Evolutionary conservation across 192 early-diverging fungal genomes (phyloP).

Genomic region (Coemansia sp.): DNA sequence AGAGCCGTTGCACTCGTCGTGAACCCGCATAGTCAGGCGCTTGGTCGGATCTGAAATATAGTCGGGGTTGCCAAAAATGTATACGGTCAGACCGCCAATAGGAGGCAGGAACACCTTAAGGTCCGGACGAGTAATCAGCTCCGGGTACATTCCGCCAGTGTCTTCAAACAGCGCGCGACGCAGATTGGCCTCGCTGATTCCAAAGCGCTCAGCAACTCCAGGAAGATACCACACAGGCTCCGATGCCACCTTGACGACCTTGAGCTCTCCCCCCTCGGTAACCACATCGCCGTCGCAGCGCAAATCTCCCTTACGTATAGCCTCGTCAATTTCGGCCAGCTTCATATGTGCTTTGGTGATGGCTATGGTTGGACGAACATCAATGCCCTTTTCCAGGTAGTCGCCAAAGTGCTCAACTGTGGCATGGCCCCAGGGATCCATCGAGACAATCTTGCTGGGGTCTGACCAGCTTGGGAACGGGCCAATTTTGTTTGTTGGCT

Average conservation of each 20-base stretch:
- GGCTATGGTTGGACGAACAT: constrained; percentile 87
- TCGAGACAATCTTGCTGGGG: constrained; percentile 85
- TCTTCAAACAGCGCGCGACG: constrained; percentile 86
- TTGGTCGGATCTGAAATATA: constrained; percentile 79
- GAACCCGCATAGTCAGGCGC: constrained; percentile 79
- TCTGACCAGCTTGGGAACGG: constrained; percentile 79
- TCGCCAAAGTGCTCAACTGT: constrained; percentile 61
- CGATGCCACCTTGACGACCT: constrained; percentile 87
- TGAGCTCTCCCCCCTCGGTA: constrained; percentile 73
- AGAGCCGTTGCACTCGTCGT: constrained; percentile 95
- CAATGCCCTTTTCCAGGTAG: constrained; percentile 67
- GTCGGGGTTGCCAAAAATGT: constrained; percentile 88
- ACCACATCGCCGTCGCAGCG: constrained; percentile 81
- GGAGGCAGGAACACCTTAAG: constrained; percentile 92
- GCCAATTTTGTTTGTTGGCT: constrained; percentile 78
- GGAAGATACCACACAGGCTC: constrained; percentile 96
- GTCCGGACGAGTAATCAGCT: constrained; percentile 88
- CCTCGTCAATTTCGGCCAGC: constrained; percentile 82
- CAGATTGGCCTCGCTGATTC: constrained; percentile 78
- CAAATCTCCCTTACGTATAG: constrained; percentile 61
- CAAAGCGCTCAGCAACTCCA: constrained; percentile 84
- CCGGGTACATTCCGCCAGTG: constrained; percentile 94
- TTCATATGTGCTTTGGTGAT: constrained; percentile 96
- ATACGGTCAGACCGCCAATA: constrained; percentile 88
- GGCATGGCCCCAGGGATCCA: constrained; percentile 91